Evolutionary conservation across 306 rosid genomes (phyloP), one percentile per base, ranked within the genome.

Genomic region (Hippophae gyantsensis): DNA sequence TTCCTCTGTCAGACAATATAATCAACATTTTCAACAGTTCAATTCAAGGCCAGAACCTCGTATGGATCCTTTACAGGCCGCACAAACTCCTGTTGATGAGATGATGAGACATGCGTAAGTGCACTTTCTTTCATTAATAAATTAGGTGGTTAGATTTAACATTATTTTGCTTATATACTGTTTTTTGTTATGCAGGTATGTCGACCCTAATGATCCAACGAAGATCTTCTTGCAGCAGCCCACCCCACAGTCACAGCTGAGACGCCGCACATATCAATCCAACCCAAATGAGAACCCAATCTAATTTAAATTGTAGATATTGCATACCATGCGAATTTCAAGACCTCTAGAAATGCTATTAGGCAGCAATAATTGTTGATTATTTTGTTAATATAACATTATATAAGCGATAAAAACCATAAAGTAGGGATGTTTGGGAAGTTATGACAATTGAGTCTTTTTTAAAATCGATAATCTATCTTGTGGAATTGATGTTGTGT

Each of bases 101-200:
- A 88, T 93, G 88, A 88, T 88, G 87, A 78, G 99, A 88, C 88
- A 84, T 23, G 99, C 99, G 99, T 93, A 82, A 66, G 96, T 76
- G 57, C 26, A 49, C 47, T 58, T 11, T 61, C 48, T 54, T 48
- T 9, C 6, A 23, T 10, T 58, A 13, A 54, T 14, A 47, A 54
- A 61, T 2, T 12, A 7, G 45, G 61, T 6, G 43, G 49, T 23
- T 18, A 13, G n/a, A 40, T 43, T 61, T 47, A 26, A 57, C 25
- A 63, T 66, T 43, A 9, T 50, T 12, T 66, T 23, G 55, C 14
- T 6, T 23, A 12, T 12, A 52, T 47, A 26, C 45, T 40, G 62
- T 43, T 49, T 41, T 26, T 41, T 5, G 48, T 76, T 63, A 71
- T 88, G 86, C 89, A 93, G 99, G 72, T 93, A 86, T 27, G 97